phyloP scores from a whole-genome alignment of 352 stramenopile genomes.

The Phytophthora fragariae region DNA sequence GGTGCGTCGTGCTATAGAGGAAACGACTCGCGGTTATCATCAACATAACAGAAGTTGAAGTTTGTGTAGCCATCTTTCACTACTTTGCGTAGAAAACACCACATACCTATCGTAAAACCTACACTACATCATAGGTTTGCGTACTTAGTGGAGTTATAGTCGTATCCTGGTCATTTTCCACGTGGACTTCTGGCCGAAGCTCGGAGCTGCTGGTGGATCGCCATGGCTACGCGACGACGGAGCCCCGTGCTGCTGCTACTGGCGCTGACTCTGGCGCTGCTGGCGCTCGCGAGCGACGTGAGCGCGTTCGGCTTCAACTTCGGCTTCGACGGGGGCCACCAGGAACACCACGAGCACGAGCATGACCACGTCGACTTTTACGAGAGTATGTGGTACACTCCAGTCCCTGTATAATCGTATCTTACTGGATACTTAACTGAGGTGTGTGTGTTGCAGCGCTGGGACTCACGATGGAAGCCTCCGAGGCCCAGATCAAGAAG shows the following conservation, averaged over 20 bases:
- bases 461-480: constrained; percentile 82
- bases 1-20: constrained; percentile 73
- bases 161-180: constrained; percentile 32
- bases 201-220: constrained; percentile 11
- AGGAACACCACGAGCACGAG: constrained; percentile 60
- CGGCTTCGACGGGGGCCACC: constrained; percentile 46
- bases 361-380: constrained; percentile 83
- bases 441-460: constrained; percentile 50
- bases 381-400: constrained; percentile 45
- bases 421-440: constrained; percentile 1
- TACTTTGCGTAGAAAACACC: constrained; percentile 1
- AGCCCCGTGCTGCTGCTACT: constrained; percentile 41
- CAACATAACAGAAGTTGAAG: constrained; percentile 9
- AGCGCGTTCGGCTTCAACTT: constrained; percentile 64
- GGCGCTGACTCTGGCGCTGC: constrained; percentile 38
- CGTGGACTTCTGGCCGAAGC: constrained; percentile 27
- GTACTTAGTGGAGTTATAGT: constrained; percentile 3
- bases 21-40: not conserved
- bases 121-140: not conserved
- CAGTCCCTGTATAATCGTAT: not conserved
- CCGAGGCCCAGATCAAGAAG: constrained; percentile 94
- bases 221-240: constrained; percentile 38
- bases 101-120: constrained; percentile 12
- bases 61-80: constrained; percentile 9
- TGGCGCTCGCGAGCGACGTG: constrained; percentile 40